phyloP scores from a whole-genome alignment of 1,284 basidiomycete species.

The Leccinum solheimii region DNA sequence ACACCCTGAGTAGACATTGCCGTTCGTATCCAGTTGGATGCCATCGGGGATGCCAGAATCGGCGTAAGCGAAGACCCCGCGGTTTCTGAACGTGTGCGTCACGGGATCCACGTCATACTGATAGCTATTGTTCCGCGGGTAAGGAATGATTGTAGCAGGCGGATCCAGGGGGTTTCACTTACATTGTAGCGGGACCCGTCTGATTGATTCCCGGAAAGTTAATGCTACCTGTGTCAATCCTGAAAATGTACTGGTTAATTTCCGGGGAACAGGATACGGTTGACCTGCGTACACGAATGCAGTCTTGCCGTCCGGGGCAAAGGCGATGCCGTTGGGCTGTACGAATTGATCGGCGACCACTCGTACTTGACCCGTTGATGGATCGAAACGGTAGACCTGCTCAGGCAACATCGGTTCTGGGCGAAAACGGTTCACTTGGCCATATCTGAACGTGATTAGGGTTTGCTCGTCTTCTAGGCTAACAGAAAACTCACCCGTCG shows the following conservation, averaged over 20 bases:
- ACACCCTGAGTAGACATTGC: conserved; percentile 24
- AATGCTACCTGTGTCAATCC: conserved; percentile 53
- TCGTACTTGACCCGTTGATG: conserved; percentile 58
- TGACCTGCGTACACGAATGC: conserved; percentile 60
- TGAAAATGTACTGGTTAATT: conserved; percentile 25
- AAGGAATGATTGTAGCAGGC: not conserved
- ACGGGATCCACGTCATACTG: conserved; percentile 64
- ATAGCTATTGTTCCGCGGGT: conserved; percentile 47
- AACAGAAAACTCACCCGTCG: conserved; percentile 54
- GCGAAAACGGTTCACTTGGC: conserved; percentile 65
- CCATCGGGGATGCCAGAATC: conserved; percentile 75
- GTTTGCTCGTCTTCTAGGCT: too few relatives aligned
- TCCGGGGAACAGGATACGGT: not conserved
- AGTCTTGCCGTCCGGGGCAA: conserved; percentile 62
- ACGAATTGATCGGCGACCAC: conserved; percentile 72
- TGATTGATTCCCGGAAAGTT: conserved; percentile 56
- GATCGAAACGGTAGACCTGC: conserved; percentile 75
- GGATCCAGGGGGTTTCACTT: conserved; percentile 22
- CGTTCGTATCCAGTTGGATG: conserved; percentile 43
- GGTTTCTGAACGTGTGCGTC: conserved; percentile 58
- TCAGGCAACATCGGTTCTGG: conserved; percentile 62
- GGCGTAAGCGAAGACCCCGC: conserved; percentile 69
- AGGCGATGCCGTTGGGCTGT: conserved; percentile 66
- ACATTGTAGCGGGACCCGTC: conserved; percentile 71
- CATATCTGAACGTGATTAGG: conserved; percentile 48